Evolutionary conservation across 2,329 filamentous ascomycete genomes (phyloP).

Genomic region (Fusarium pseudograminearum): DNA sequence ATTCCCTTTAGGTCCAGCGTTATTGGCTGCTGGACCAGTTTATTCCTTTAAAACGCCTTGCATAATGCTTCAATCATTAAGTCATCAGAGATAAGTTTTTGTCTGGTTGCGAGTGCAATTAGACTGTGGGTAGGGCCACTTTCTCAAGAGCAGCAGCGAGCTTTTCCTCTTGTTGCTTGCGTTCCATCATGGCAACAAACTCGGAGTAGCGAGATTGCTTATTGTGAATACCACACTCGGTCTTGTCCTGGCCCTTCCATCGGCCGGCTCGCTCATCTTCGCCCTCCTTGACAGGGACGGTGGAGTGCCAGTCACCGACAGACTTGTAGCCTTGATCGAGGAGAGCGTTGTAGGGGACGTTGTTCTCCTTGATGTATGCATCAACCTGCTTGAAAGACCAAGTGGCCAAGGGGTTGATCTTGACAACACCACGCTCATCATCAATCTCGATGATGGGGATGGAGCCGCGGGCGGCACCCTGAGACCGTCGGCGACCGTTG

Average conservation of each 20-base stretch:
- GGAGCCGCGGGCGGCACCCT: slow-evolving; percentile 91
- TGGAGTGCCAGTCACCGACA: slow-evolving; percentile 98
- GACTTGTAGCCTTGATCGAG: slow-evolving; percentile 98
- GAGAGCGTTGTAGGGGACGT: slow-evolving; percentile 93
- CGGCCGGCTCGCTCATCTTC: slow-evolving; percentile 96
- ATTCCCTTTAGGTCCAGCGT: slow-evolving; percentile 18
- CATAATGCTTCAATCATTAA: slow-evolving; percentile 48
- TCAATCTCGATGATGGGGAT: slow-evolving; percentile 94
- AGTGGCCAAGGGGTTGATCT: slow-evolving; percentile 96
- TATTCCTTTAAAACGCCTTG: slow-evolving; percentile 45
- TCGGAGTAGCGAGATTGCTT: slow-evolving; percentile 93
- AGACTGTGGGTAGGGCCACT: slow-evolving; percentile 46
- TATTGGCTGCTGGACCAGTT: slow-evolving; percentile 25
- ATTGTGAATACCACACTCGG: slow-evolving; percentile 99
- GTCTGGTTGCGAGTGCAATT: slow-evolving; percentile 40
- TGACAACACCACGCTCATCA: slow-evolving; percentile 87
- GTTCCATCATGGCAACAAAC: slow-evolving; percentile 80
- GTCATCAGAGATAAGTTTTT: slow-evolving; percentile 42
- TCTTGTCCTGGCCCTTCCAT: slow-evolving; percentile 97
- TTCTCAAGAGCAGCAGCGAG: slow-evolving; percentile 48
- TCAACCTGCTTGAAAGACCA: slow-evolving; percentile 94
- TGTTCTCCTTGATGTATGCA: slow-evolving; percentile 84
- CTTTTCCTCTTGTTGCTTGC: slow-evolving; percentile 69
- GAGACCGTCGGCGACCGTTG: slow-evolving; percentile 90
- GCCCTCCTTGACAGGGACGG: slow-evolving; percentile 85